phyloP scores from a whole-genome alignment of 1,284 basidiomycete genomes.

The Jaminaea rosea region DNA sequence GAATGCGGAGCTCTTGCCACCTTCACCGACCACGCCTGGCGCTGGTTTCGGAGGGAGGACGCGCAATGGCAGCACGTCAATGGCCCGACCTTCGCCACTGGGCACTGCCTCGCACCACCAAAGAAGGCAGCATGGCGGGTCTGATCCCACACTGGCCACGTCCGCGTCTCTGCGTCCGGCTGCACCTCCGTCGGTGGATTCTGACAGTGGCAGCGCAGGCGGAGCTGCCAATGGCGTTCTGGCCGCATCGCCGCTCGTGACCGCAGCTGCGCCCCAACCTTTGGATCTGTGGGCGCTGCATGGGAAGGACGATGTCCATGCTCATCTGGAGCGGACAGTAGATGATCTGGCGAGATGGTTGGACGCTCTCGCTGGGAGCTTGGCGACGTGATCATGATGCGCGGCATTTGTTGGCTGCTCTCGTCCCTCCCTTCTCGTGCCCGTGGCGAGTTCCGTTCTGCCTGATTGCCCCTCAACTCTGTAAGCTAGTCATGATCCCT shows the following conservation, averaged over 20 bases:
- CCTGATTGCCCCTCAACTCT: too few species aligned
- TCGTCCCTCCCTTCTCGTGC: too few species aligned
- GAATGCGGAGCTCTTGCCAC: not conserved
- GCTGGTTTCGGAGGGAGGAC: slow-evolving; percentile 1
- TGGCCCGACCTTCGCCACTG: slow-evolving; percentile 3
- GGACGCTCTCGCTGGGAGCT: slow-evolving; percentile 56
- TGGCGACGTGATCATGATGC: too few species aligned
- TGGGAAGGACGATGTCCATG: slow-evolving; percentile 59
- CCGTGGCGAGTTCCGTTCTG: too few species aligned
- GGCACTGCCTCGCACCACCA: slow-evolving; percentile 3
- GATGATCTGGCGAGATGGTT: slow-evolving; percentile 75
- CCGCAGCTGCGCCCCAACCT: slow-evolving; percentile 54
- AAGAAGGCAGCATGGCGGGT: slow-evolving; percentile 10
- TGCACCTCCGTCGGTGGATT: not conserved
- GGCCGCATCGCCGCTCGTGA: not conserved
- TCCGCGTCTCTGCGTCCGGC: not conserved
- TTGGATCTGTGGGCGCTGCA: slow-evolving; percentile 63
- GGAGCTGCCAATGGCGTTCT: not conserved
- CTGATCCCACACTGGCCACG: slow-evolving; percentile 1
- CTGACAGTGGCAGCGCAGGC: not conserved
- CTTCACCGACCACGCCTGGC: not conserved
- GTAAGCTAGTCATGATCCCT: too few species aligned
- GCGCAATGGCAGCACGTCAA: not conserved
- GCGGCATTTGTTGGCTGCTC: too few species aligned
- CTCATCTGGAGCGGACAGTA: slow-evolving; percentile 65